Conservation (phyloP, 2,329 filamentous ascomycete genomes). For the Ophiostoma sp. region DNA sequence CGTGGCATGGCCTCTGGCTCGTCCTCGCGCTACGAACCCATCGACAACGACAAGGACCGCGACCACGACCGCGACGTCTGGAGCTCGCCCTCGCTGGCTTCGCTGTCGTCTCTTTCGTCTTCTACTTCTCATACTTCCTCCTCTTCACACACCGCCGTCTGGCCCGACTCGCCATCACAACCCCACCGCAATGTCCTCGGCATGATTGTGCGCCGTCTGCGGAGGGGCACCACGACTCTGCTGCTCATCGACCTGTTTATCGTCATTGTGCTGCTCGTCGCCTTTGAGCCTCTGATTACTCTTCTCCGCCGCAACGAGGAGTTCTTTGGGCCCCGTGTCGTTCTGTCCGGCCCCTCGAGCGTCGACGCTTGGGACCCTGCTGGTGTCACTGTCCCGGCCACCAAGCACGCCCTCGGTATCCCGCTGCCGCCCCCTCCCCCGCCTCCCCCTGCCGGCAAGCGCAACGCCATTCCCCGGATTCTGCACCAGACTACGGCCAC, state of each 20-base stretch:
- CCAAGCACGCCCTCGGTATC: neutral
- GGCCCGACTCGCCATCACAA: constrained; percentile 18
- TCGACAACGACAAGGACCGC: neutral
- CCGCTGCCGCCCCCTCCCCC: constrained; percentile 17
- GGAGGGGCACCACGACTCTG: constrained; percentile 55
- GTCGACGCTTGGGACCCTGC: constrained; percentile 20
- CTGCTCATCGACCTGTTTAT: constrained; percentile 34
- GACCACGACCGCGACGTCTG: neutral
- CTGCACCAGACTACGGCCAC: constrained; percentile 37
- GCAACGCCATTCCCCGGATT: constrained; percentile 35
- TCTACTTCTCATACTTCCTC: constrained; percentile 8
- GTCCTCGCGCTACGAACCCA: neutral
- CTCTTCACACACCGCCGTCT: constrained; percentile 1
- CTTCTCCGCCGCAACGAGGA: constrained; percentile 56
- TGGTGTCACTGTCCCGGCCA: neutral
- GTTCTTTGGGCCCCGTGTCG: constrained; percentile 36
- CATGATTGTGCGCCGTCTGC: constrained; percentile 24
- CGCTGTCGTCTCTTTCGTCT: neutral
- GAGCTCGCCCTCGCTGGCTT: constrained; percentile 7
- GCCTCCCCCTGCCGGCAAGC: neutral
- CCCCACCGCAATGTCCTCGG: constrained; percentile 5
- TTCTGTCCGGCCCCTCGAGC: constrained; percentile 5
- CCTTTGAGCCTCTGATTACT: constrained; percentile 69
- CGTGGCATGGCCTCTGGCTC: constrained; percentile 1
- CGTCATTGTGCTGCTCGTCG: constrained; percentile 64